Percentiles rank a stretch among this genome's conserved stretches.
Conservation (phyloP, 2,329 filamentous ascomycete species). For the Teratosphaeria viscida region DNA sequence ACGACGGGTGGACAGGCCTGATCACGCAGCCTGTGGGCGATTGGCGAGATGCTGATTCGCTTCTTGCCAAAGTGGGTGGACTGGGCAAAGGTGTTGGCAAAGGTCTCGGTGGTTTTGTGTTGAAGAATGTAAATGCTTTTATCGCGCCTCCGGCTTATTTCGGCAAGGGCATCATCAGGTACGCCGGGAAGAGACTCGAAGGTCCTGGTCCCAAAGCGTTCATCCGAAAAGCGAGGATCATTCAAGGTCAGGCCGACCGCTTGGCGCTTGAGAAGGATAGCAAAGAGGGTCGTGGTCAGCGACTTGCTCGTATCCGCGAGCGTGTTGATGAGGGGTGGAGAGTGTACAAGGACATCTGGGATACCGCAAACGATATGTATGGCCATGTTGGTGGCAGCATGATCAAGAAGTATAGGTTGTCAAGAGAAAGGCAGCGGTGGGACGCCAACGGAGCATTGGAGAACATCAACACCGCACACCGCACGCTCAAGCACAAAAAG, state of each 20-base stretch:
- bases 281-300: slow-evolving; percentile 12
- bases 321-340: slow-evolving; percentile 8
- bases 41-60: slow-evolving; percentile 41
- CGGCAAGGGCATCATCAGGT: slow-evolving; percentile 71
- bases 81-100: slow-evolving; percentile 56
- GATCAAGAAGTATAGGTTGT: slow-evolving; percentile 12
- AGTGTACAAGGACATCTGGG: slow-evolving; percentile 25
- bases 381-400: slow-evolving; percentile 6
- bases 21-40: slow-evolving; percentile 67
- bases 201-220: slow-evolving; percentile 18
- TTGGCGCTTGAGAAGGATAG: slow-evolving; percentile 9
- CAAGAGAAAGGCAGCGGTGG: slow-evolving; percentile 20
- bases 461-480: slow-evolving; percentile 21
- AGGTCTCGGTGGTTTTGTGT: slow-evolving; percentile 67
- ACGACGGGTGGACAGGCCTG: slow-evolving; percentile 70
- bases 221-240: slow-evolving; percentile 22
- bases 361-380: slow-evolving; percentile 15
- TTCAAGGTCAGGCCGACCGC: slow-evolving; percentile 22
- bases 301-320: not conserved
- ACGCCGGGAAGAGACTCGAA: slow-evolving; percentile 49
- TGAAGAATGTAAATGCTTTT: slow-evolving; percentile 66
- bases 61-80: slow-evolving; percentile 20
- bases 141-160: slow-evolving; percentile 64
- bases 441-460: slow-evolving; percentile 24
- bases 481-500: slow-evolving; percentile 16